Evolutionary conservation across 2,329 filamentous ascomycete species (phyloP).

Genomic region (Aspergillus ustus): DNA sequence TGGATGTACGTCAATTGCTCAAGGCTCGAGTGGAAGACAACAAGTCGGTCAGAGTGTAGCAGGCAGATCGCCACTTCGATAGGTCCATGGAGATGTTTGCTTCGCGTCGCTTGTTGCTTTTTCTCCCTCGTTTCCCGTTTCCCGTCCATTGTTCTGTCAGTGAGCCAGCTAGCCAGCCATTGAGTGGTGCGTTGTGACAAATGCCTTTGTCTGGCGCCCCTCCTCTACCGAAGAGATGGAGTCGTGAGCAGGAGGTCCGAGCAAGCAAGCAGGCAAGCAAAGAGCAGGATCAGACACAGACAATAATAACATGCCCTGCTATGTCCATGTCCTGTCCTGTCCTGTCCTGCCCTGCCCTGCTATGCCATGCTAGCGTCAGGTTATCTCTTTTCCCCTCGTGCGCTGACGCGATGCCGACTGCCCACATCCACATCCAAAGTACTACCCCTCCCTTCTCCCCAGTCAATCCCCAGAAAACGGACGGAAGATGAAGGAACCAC

Average conservation of each 20-base stretch:
- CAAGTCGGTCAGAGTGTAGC: neutral
- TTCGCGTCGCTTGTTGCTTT: neutral
- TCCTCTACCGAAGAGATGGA: neutral
- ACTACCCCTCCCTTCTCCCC: neutral
- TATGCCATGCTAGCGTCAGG: constrained; percentile 8
- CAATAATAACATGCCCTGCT: neutral
- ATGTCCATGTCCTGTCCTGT: neutral
- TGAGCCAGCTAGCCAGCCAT: neutral
- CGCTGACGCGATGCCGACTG: neutral
- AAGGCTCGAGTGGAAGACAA: neutral
- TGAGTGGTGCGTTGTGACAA: neutral
- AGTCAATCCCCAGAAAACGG: neutral
- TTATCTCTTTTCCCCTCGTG: constrained; percentile 5
- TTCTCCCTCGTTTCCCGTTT: neutral
- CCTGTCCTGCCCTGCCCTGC: constrained; percentile 6
- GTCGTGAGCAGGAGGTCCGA: neutral
- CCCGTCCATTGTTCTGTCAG: neutral
- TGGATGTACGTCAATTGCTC: neutral
- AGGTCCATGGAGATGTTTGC: neutral
- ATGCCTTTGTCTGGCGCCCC: neutral
- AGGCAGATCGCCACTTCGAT: neutral
- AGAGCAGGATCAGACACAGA: neutral
- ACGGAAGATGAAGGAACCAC: neutral
- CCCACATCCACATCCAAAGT: neutral
- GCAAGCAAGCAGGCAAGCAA: neutral